Conservation (phyloP, 768 basidiomycete species). For the Leccinum ochraceum region DNA sequence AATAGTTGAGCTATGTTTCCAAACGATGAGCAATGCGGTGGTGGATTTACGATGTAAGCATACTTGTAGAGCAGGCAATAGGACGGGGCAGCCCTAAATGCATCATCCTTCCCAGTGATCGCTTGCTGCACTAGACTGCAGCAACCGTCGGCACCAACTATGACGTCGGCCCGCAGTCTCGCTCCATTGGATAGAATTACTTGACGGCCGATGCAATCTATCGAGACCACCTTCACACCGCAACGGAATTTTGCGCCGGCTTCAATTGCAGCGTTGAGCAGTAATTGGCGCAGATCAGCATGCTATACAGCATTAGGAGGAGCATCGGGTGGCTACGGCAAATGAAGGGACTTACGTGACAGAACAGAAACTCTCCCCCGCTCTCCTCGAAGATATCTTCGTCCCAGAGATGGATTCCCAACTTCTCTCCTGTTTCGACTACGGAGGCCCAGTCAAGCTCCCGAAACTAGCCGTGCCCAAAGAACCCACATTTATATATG, state of each 20-base stretch:
- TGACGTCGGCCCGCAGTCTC: conserved; percentile 47
- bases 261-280: conserved; percentile 46
- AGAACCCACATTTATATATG: conserved; percentile 30
- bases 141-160: conserved; percentile 63
- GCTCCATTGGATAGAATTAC: conserved; percentile 45
- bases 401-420: conserved; percentile 49
- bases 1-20: conserved; percentile 39
- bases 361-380: conserved; percentile 50
- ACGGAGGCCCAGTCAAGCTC: conserved; percentile 11
- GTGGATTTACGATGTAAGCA: conserved; percentile 8
- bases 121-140: conserved; percentile 42
- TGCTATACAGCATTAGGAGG: conserved; percentile 39
- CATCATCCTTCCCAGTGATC: conserved; percentile 34
- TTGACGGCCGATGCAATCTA: conserved; percentile 33
- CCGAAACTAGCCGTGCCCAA: neutral
- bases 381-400: conserved; percentile 48
- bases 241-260: conserved; percentile 51
- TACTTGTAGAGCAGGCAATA: conserved; percentile 47
- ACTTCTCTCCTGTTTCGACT: conserved; percentile 46
- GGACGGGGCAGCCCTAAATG: conserved; percentile 27
- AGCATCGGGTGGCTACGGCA: neutral
- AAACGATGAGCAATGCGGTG: neutral
- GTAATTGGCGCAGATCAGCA: conserved; percentile 48
- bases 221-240: conserved; percentile 40
- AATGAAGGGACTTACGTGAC: conserved; percentile 40